Evolutionary conservation across 2,329 filamentous ascomycete genomes (phyloP), one percentile per base, ranked within the genome.

Genomic region (Seiridium unicorne): DNA sequence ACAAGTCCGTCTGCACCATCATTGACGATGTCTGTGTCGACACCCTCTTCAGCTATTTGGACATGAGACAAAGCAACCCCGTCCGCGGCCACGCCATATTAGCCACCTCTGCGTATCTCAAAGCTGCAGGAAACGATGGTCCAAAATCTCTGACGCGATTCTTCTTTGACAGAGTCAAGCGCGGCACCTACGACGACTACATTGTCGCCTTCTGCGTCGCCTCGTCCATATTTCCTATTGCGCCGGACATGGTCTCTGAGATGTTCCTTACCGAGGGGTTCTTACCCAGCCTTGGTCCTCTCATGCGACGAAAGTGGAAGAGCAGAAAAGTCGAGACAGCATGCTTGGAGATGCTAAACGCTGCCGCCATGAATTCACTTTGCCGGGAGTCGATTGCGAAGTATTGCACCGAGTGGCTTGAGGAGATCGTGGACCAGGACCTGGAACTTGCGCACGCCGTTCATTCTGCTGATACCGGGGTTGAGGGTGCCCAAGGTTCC

Each of bases 181-280:
- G 89, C 64, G 88, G 88, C 57, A 94, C 90, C 32, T 91, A 93
- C 64, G 93, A 97, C 69, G 92, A 96, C 74, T 86, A 96, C 65
- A 92, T 97, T 58, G 82, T 95, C 55, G 93, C 93, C 5, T 98
- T 97, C 73, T 98, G 93, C 57, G 93, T 93, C n/a, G 92, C 93
- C 5, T 87, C 93, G 2, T 87, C 89, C 31, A 86, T 96, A 7
- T 99, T 99, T 72, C 93, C 95, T 1, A 84, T 99, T 57, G 87
- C 91, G 2, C 90, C 92, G 3, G 84, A 89, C 59, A 84, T 91
- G 48, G 91, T 89, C 2, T 83, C 91, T 3, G 82, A 87, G 61
- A 81, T 98, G 44, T 97, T 99, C 73, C 84, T 98, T 60, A 93
- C 88, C 42, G 92, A 97, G 65, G 92, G 92, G 3, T 98, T 99